phyloP scores from a whole-genome alignment of 2,329 filamentous ascomycete species.

The Fusarium sp. region DNA sequence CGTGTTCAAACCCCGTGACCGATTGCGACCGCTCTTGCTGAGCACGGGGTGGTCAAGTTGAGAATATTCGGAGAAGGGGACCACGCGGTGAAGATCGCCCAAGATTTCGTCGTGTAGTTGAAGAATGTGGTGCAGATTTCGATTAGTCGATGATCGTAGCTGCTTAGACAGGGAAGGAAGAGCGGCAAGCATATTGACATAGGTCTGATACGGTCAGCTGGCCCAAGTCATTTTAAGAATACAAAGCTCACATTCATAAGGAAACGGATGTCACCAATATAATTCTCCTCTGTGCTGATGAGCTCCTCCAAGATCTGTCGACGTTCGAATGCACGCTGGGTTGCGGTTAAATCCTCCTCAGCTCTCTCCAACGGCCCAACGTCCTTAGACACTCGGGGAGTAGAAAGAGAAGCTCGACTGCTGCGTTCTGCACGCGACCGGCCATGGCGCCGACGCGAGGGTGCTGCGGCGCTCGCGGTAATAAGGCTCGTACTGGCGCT shows the following conservation, averaged over 20 bases:
- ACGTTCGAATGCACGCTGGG: constrained; percentile 78
- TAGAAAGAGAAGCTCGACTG: constrained; percentile 70
- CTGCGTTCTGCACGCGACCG: constrained; percentile 72
- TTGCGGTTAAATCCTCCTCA: constrained; percentile 74
- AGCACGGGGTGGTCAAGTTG: constrained; percentile 49
- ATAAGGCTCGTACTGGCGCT: constrained; percentile 84
- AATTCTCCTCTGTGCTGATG: constrained; percentile 86
- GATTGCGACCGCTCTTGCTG: constrained; percentile 51
- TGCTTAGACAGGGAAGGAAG: constrained; percentile 73
- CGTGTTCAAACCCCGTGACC: constrained; percentile 62
- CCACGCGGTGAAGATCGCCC: constrained; percentile 75
- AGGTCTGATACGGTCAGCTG: constrained; percentile 65
- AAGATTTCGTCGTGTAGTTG: constrained; percentile 87
- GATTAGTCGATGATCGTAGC: constrained; percentile 79
- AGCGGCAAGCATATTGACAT: constrained; percentile 80
- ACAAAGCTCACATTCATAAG: constrained; percentile 77
- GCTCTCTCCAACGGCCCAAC: constrained; percentile 70
- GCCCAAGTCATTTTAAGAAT: background rate
- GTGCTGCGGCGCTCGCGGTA: constrained; percentile 75
- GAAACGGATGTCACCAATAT: constrained; percentile 88
- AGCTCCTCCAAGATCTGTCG: constrained; percentile 87
- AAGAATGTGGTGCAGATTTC: constrained; percentile 82
- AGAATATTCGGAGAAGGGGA: constrained; percentile 76
- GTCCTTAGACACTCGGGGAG: constrained; percentile 73
- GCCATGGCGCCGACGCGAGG: constrained; percentile 65